Percentiles rank a stretch among this genome's conserved stretches.
phyloP scores from a whole-genome alignment of 176 grass and related monocot genomes.

The Saccharum officinarum region DNA sequence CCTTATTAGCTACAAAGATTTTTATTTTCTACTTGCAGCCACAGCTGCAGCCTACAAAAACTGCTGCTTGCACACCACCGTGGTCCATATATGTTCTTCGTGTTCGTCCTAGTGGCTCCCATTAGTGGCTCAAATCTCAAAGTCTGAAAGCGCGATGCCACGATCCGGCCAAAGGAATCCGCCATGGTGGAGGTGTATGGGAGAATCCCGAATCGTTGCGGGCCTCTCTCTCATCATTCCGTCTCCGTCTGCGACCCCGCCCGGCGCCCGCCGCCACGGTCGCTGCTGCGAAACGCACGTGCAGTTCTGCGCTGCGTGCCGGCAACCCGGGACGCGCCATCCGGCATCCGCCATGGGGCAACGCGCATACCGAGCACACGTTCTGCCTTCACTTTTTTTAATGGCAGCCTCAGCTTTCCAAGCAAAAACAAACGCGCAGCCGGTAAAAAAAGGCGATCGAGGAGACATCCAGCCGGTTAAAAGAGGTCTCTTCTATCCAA shows the following conservation, averaged over 20 bases:
- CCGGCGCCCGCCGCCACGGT: not conserved
- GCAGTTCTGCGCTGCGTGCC: not conserved
- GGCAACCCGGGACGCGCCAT: not conserved
- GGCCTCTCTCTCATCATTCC: not conserved
- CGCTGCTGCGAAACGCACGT: constrained; percentile 4
- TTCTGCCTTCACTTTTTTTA: not conserved
- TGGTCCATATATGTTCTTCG: not conserved
- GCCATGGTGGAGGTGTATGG: not conserved
- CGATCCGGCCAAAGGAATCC: not conserved
- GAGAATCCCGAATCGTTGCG: constrained; percentile 7
- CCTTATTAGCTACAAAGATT: no score
- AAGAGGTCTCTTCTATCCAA: not conserved
- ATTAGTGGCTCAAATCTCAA: no score
- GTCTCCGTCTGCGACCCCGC: not conserved
- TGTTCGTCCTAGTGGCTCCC: not conserved
- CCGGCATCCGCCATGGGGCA: not conserved
- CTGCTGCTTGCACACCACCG: not conserved
- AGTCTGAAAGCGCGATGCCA: no score
- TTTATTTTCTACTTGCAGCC: no score
- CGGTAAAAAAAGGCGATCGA: not conserved
- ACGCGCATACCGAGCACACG: constrained; percentile 18
- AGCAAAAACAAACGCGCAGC: not conserved
- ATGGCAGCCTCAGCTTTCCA: not conserved
- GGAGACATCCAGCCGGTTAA: not conserved
- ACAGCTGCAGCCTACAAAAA: no score